Percentiles rank a stretch among this genome's conserved stretches.
These are phyloP conservation scores for Francoa sonchifolia DNA, from an alignment of 441 rosid species.

Conservation along the genomic window DNA sequence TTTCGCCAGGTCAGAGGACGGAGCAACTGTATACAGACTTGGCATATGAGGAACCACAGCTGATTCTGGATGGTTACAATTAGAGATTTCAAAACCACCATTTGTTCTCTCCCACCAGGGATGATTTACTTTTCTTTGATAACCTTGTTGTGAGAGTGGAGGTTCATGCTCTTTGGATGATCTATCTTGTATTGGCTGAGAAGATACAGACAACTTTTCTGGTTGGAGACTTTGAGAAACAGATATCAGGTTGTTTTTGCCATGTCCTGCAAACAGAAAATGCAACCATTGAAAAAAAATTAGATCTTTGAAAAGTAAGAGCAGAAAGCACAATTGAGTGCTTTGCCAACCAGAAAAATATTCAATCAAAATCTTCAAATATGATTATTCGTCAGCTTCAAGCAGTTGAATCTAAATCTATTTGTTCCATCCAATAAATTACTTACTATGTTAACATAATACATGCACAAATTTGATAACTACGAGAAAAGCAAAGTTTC, in stretches of 20 bases:
- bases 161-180: constrained; percentile 30
- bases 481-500: neutral
- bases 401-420: neutral
- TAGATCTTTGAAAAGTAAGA: neutral
- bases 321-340: neutral
- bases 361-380: neutral
- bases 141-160: constrained; percentile 25
- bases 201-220: constrained; percentile 26
- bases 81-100: constrained; percentile 30
- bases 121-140: constrained; percentile 30
- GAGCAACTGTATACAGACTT: constrained; percentile 24
- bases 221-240: constrained; percentile 27
- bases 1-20: constrained; percentile 29
- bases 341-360: neutral
- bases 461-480: neutral
- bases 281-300: no score
- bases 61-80: constrained; percentile 27
- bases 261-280: constrained; percentile 31
- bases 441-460: no score
- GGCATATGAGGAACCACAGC: constrained; percentile 36
- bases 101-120: constrained; percentile 40
- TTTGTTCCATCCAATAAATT: no score
- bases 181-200: constrained; percentile 30
- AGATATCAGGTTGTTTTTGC: constrained; percentile 25
- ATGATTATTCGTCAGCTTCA: neutral